phyloP scores from a whole-genome alignment of 805 yeast species.

The Cyberlindnera meyerae region DNA sequence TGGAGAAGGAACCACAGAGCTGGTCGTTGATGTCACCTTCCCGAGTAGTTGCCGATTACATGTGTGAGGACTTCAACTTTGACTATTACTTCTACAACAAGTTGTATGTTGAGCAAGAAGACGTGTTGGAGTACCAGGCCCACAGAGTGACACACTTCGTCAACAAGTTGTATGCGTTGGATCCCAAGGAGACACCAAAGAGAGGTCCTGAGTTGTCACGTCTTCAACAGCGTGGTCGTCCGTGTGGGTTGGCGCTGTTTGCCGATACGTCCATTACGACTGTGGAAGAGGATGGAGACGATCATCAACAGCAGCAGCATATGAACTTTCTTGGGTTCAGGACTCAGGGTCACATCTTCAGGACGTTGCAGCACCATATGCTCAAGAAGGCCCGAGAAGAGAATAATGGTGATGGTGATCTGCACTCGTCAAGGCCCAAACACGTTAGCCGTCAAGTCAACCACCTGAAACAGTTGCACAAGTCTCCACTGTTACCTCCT shows the following conservation, averaged over 20 bases:
- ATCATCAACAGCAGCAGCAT: too few species aligned
- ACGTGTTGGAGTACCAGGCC: slow-evolving; percentile 49
- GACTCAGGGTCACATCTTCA: slow-evolving; percentile 4
- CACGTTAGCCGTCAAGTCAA: too few species aligned
- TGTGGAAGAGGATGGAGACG: too few species aligned
- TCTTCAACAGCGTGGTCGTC: not conserved
- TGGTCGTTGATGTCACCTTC: too few species aligned
- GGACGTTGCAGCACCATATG: not conserved
- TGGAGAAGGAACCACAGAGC: too few species aligned
- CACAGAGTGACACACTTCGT: slow-evolving; percentile 44
- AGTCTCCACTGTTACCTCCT: too few species aligned
- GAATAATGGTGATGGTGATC: too few species aligned
- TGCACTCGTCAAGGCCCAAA: too few species aligned
- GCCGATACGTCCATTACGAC: too few species aligned
- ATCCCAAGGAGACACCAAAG: slow-evolving; percentile 4
- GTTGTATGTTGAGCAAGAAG: slow-evolving; percentile 37
- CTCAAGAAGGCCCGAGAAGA: not conserved
- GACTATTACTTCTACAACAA: slow-evolving; percentile 10
- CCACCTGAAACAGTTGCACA: too few species aligned
- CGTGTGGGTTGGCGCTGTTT: not conserved
- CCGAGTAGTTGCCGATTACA: too few species aligned
- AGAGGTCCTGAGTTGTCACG: not conserved
- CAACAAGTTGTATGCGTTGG: slow-evolving; percentile 33
- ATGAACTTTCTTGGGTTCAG: slow-evolving; percentile 2
- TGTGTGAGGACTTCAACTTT: too few species aligned